Evolutionary conservation across 2,329 filamentous ascomycete species (phyloP).

Genomic region (Botrytis galanthina): DNA sequence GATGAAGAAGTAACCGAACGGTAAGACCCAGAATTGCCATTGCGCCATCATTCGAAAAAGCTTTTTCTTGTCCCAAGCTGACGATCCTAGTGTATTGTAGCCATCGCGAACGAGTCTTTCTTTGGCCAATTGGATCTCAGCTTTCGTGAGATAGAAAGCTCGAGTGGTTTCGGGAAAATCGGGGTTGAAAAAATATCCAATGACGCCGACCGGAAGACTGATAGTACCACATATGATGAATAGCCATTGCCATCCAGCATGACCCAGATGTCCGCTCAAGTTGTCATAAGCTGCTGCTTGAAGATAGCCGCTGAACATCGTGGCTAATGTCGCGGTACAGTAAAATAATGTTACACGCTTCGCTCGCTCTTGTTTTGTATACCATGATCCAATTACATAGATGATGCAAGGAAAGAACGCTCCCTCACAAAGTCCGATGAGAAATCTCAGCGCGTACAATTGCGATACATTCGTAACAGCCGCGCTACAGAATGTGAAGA

Average conservation of each 20-base stretch:
- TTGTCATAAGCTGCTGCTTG: slow-evolving; percentile 44
- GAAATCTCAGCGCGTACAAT: slow-evolving; percentile 45
- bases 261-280: slow-evolving; percentile 41
- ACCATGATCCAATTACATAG: slow-evolving; percentile 48
- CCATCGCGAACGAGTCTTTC: slow-evolving; percentile 26
- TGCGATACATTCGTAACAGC: slow-evolving; percentile 38
- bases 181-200: slow-evolving; percentile 48
- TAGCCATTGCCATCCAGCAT: slow-evolving; percentile 47
- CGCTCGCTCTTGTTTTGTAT: slow-evolving; percentile 46
- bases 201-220: slow-evolving; percentile 52
- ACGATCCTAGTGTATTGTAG: slow-evolving; percentile 29
- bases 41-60: slow-evolving; percentile 30
- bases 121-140: slow-evolving; percentile 25
- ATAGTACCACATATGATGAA: slow-evolving; percentile 53
- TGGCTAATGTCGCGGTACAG: slow-evolving; percentile 50
- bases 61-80: slow-evolving; percentile 30
- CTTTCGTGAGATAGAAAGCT: slow-evolving; percentile 41
- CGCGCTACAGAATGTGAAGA: slow-evolving; percentile 31
- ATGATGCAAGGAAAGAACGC: slow-evolving; percentile 35
- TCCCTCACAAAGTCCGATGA: slow-evolving; percentile 42
- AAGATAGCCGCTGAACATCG: slow-evolving; percentile 46
- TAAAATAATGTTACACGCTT: slow-evolving; percentile 56
- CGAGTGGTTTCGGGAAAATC: slow-evolving; percentile 43
- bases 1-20: slow-evolving; percentile 32
- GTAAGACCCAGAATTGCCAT: slow-evolving; percentile 35